Evolutionary conservation across 108 stramenopile species (phyloP).

Genomic region (Cyclotella cryptica): DNA sequence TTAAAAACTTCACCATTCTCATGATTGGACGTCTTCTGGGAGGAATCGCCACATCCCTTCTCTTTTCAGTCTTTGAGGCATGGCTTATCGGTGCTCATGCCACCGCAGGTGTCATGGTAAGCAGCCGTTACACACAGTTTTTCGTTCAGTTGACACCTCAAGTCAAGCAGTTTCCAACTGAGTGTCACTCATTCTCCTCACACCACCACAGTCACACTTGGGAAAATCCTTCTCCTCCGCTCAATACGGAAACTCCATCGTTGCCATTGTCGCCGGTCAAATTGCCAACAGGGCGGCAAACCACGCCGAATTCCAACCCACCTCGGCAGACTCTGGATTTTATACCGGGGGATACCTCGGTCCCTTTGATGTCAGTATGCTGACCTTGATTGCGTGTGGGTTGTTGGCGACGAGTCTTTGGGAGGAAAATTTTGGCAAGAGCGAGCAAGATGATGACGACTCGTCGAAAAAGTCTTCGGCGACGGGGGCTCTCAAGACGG

Average conservation of each 20-base stretch:
- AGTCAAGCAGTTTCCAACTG: too few relatives aligned
- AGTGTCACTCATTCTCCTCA: neutral
- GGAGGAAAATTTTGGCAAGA: constrained; percentile 96
- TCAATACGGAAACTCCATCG: constrained; percentile 89
- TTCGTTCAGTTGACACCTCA: neutral
- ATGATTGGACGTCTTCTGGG: constrained; percentile 93
- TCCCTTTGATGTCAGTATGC: constrained; percentile 93
- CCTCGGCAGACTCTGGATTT: constrained; percentile 47
- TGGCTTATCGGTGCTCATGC: constrained; percentile 92
- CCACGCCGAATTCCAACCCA: constrained; percentile 45
- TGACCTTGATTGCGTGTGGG: constrained; percentile 77
- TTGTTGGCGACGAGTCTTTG: constrained; percentile 78
- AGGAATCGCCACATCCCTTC: constrained; percentile 90
- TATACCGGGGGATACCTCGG: constrained; percentile 89
- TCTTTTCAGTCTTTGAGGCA: constrained; percentile 94
- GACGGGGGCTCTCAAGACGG: constrained; percentile 56
- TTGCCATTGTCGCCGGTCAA: constrained; percentile 96
- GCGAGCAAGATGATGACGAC: constrained; percentile 39
- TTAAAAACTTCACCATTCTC: constrained; percentile 81
- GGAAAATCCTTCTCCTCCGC: constrained; percentile 90
- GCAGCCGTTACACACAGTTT: neutral
- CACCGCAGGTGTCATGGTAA: constrained; percentile 67
- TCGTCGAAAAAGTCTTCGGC: constrained; percentile 33
- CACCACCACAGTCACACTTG: constrained; percentile 55
- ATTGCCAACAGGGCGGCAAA: constrained; percentile 82